Conservation (phyloP, 2,329 filamentous ascomycete species). For the Apiospora malaysiana region DNA sequence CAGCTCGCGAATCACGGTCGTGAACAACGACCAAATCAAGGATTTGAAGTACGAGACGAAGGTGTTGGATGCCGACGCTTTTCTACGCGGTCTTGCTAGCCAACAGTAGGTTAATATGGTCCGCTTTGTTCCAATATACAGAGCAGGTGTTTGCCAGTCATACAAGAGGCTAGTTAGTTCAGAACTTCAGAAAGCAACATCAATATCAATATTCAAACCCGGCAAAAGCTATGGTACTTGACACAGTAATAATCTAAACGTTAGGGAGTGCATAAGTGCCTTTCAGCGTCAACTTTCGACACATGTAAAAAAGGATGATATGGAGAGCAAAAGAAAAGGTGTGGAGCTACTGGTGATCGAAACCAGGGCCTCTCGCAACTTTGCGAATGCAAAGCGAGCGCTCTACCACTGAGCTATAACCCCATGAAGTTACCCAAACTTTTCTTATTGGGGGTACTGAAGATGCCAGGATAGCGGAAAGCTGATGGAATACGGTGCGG, state of each 20-base stretch:
- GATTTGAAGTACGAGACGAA: constrained; percentile 4
- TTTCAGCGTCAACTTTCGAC: no score
- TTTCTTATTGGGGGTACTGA: not conserved
- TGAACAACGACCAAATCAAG: constrained; percentile 22
- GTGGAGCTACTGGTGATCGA: constrained; percentile 16
- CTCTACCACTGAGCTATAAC: constrained; percentile 17
- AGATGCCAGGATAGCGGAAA: not conserved
- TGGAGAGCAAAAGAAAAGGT: not conserved
- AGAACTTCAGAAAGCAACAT: no score
- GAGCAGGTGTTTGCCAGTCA: not conserved
- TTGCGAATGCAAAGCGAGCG: constrained; percentile 8
- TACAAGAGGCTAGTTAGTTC: not conserved
- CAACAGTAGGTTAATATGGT: not conserved
- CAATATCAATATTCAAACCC: no score
- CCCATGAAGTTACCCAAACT: not conserved
- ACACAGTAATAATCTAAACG: not conserved
- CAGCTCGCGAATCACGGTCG: constrained; percentile 27
- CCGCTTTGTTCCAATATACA: not conserved
- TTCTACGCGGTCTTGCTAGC: not conserved
- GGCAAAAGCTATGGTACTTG: not conserved
- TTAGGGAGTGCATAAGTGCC: no score
- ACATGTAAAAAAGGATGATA: not conserved
- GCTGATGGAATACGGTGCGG: not conserved
- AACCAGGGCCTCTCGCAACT: constrained; percentile 10
- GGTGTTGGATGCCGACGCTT: not conserved